Conservation (phyloP, 352 stramenopile genomes). For the Globisporangium middletonii region DNA sequence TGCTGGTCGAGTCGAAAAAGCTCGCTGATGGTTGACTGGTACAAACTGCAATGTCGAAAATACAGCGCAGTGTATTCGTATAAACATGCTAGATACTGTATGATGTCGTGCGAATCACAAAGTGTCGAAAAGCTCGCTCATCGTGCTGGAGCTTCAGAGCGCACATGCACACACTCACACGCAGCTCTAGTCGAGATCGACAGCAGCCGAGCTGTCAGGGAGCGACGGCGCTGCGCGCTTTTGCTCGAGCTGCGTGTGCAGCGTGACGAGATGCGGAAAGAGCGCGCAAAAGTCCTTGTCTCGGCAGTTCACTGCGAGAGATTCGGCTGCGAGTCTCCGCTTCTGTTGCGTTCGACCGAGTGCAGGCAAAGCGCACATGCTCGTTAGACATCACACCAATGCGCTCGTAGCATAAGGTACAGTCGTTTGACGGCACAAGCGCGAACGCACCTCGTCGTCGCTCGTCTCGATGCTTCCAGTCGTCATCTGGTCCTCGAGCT, state of each 20-base stretch:
- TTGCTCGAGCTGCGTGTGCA: constrained; percentile 25
- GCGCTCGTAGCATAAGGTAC: neutral
- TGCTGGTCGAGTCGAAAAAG: neutral
- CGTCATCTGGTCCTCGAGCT: constrained; percentile 76
- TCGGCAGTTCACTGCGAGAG: constrained; percentile 70
- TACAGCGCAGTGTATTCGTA: neutral
- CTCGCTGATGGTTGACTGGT: neutral
- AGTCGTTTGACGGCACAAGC: too few relatives aligned
- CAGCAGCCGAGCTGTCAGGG: neutral
- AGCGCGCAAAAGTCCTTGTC: constrained; percentile 80
- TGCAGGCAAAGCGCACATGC: neutral
- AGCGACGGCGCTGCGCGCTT: neutral
- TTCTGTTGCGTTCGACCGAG: constrained; percentile 32
- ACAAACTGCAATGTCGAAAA: neutral
- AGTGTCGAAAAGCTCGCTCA: too few relatives aligned
- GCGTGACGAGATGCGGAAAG: constrained; percentile 80
- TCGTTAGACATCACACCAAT: neutral
- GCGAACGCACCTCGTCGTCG: constrained; percentile 45
- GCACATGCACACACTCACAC: too few relatives aligned
- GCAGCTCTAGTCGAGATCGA: neutral
- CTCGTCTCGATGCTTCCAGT: constrained; percentile 82
- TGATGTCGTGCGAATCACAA: neutral
- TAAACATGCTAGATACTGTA: neutral
- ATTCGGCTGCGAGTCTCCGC: constrained; percentile 53
- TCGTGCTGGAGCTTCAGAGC: too few relatives aligned